phyloP scores from a whole-genome alignment of 306 rosid species.

The Arachis stenosperma region DNA sequence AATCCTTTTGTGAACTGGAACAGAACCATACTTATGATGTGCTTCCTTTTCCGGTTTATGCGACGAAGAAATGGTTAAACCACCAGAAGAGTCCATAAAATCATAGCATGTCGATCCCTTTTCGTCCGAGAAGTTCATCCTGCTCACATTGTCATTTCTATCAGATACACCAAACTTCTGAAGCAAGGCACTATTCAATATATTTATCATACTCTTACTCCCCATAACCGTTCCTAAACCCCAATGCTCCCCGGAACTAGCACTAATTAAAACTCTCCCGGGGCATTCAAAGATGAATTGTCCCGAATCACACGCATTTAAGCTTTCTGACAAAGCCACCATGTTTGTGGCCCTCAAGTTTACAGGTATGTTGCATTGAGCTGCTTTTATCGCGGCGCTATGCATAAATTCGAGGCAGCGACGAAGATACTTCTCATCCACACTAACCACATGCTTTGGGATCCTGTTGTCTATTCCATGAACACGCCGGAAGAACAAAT shows the following conservation, averaged over 20 bases:
- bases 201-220: slow-evolving; percentile 85
- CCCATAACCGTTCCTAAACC: slow-evolving; percentile 75
- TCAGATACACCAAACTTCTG: slow-evolving; percentile 54
- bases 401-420: slow-evolving; percentile 80
- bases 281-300: slow-evolving; percentile 47
- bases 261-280: slow-evolving; percentile 32
- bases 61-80: slow-evolving; percentile 53
- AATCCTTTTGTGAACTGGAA: slow-evolving; percentile 50
- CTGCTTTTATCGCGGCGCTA: slow-evolving; percentile 61
- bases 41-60: slow-evolving; percentile 44
- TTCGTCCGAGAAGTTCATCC: slow-evolving; percentile 52
- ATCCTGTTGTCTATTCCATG: slow-evolving; percentile 63
- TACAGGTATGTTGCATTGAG: slow-evolving; percentile 53
- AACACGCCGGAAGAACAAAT: slow-evolving; percentile 51
- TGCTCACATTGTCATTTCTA: slow-evolving; percentile 49
- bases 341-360: slow-evolving; percentile 52
- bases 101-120: slow-evolving; percentile 57
- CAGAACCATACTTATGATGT: slow-evolving; percentile 46
- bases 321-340: slow-evolving; percentile 51
- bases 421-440: slow-evolving; percentile 81
- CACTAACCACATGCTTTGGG: slow-evolving; percentile 77
- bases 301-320: slow-evolving; percentile 46
- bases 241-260: slow-evolving; percentile 46
- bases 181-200: slow-evolving; percentile 73
- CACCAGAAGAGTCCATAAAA: slow-evolving; percentile 52